phyloP scores from a whole-genome alignment of 306 rosid species.

The Trifolium dubium region DNA sequence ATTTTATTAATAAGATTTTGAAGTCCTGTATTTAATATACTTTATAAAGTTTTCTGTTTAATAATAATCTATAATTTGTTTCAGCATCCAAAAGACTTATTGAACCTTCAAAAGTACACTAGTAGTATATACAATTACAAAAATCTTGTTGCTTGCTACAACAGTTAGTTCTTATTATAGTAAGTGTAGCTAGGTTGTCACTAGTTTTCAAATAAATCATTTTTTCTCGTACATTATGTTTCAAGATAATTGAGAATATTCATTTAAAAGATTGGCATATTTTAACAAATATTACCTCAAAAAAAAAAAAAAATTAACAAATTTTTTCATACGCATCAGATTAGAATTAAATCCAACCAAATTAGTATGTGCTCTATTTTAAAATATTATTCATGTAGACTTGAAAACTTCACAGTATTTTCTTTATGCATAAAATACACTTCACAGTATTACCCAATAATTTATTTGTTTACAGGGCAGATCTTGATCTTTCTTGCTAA shows the following conservation, averaged over 20 bases:
- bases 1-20: neutral
- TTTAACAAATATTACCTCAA: no score
- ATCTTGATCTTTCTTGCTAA: neutral
- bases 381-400: conserved; percentile 3
- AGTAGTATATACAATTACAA: neutral
- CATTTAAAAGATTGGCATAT: no score
- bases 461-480: neutral
- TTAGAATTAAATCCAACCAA: no score
- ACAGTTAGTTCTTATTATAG: neutral
- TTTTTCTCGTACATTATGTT: no score
- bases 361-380: neutral
- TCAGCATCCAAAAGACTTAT: conserved; percentile 1
- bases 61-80: neutral
- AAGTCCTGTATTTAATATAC: conserved; percentile 2
- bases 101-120: no score
- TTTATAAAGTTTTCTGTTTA: neutral
- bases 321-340: no score
- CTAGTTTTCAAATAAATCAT: neutral
- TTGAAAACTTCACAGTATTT: neutral
- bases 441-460: neutral
- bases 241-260: no score
- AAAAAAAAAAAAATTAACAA: no score
- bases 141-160: neutral
- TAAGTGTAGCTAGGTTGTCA: neutral
- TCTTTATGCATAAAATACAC: no score